A percentile compares a stretch with the other conserved stretches of the same genome.
These are phyloP conservation scores for Lumnitzera littorea DNA, from an alignment of 345 rosid genomes.

Conservation along the genomic window DNA sequence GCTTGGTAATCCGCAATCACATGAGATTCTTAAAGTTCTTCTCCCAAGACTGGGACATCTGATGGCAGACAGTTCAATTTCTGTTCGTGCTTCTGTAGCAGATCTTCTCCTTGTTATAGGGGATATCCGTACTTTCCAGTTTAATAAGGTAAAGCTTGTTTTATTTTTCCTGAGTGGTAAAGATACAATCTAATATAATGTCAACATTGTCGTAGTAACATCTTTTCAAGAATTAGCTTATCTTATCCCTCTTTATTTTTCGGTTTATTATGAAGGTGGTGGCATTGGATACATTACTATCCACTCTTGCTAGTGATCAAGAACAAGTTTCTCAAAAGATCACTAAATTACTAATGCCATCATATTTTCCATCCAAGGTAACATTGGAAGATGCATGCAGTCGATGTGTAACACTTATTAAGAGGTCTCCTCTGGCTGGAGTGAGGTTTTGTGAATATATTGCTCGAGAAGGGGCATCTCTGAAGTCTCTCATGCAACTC, in stretches of 20 bases:
- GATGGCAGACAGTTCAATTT: conserved; percentile 51
- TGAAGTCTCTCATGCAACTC: conserved; percentile 54
- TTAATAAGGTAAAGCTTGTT: conserved; percentile 56
- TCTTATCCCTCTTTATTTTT: conserved; percentile 5
- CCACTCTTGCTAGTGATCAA: conserved; percentile 63
- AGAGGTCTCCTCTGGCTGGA: conserved; percentile 79
- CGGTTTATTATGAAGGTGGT: conserved; percentile 52
- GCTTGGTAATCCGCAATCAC: conserved; percentile 87
- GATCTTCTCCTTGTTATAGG: conserved; percentile 73
- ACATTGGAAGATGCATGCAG: conserved; percentile 67
- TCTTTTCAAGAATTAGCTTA: background rate
- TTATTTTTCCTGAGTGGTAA: background rate
- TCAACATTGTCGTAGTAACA: conserved; percentile 2
- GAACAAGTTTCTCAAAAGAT: conserved; percentile 69
- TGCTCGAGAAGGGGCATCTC: conserved; percentile 54
- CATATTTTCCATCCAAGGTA: conserved; percentile 76
- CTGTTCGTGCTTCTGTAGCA: conserved; percentile 52
- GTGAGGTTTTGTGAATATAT: conserved; percentile 85
- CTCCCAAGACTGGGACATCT: conserved; percentile 72
- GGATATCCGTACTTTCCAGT: conserved; percentile 68
- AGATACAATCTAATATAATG: background rate
- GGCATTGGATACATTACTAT: conserved; percentile 48
- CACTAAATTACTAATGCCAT: conserved; percentile 67
- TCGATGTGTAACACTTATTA: conserved; percentile 70
- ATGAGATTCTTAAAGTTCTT: conserved; percentile 84